Base-by-base conservation (phyloP, 2,329 filamentous ascomycete genomes). In the Grosmannia serpens region DNA sequence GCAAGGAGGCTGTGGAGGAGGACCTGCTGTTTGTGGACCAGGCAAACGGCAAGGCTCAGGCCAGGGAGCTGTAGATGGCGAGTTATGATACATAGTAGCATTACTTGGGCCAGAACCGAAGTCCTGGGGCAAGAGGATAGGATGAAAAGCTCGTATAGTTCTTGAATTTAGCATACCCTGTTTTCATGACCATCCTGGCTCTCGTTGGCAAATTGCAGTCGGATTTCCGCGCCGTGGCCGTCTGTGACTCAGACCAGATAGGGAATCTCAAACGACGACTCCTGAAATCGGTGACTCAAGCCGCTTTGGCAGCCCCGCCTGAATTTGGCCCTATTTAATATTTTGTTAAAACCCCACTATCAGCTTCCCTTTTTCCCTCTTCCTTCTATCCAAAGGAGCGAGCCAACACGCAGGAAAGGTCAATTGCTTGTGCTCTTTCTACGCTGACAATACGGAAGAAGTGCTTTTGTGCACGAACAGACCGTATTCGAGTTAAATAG, bases 21-120 rank as follows among this genome's bases (percentile, higher is more conserved):
- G 61, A 56, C 41, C 64, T 61, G 35, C 64, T 62, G 1, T 61
- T 65, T 10, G 65, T 56, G 22, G 71, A 68, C 64, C 71, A 77
- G 29, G 22, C 24, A 15, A n/a, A 22, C 10, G 1, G 3, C 44
- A 27, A 41, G 27, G 17, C 35, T 22, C 22, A 3, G 38, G 8
- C 17, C 7, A 49, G 13, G 22, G 46, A 58, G 38, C 27, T 53
- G 33, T 57, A 47, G 35, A 10, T 6, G 20, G n/a, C n/a, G n/a
- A n/a, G n/a, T n/a, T n/a, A n/a, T n/a, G n/a, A n/a, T n/a, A n/a
- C n/a, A n/a, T n/a, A n/a, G 51, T 52, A 27, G 20, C 1, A 6
- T 24, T 6, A 4, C 22, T 9, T 47, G 44, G 24, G 10, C 33
- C 15, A 35, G 33, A 35, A 11, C 33, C 15, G n/a, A n/a, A n/a